phyloP scores from a whole-genome alignment of 148 eudicot genomes.

The Rheum nobile region DNA sequence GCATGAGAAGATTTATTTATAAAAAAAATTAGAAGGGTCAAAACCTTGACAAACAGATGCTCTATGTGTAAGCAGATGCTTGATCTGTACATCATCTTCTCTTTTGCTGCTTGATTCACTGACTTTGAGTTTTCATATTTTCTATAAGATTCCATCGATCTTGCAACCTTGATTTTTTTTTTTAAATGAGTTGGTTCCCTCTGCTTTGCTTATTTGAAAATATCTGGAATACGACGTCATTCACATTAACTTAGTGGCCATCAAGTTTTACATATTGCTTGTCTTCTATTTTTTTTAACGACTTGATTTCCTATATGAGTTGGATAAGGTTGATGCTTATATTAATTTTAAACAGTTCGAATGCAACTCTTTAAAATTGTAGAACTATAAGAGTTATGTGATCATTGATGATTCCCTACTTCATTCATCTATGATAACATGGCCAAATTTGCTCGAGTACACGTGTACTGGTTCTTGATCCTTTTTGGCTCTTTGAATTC shows the following conservation, averaged over 20 bases:
- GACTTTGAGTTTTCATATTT: background rate
- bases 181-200: background rate
- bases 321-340: no score
- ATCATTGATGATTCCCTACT: background rate
- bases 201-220: background rate
- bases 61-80: background rate
- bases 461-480: no score
- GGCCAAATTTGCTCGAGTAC: background rate
- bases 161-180: background rate
- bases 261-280: background rate
- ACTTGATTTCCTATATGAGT: no score
- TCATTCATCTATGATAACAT: background rate
- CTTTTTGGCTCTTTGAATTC: no score
- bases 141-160: background rate
- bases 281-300: slow-evolving; percentile 16
- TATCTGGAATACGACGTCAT: background rate
- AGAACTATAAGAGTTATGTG: no score
- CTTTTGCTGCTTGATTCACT: background rate
- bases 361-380: no score
- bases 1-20: background rate
- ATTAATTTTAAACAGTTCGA: no score
- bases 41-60: background rate
- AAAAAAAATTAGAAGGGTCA: background rate
- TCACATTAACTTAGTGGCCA: background rate
- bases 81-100: background rate